Conservation (phyloP, 176 grass and related monocot species). For the Eragrostis curvula region DNA sequence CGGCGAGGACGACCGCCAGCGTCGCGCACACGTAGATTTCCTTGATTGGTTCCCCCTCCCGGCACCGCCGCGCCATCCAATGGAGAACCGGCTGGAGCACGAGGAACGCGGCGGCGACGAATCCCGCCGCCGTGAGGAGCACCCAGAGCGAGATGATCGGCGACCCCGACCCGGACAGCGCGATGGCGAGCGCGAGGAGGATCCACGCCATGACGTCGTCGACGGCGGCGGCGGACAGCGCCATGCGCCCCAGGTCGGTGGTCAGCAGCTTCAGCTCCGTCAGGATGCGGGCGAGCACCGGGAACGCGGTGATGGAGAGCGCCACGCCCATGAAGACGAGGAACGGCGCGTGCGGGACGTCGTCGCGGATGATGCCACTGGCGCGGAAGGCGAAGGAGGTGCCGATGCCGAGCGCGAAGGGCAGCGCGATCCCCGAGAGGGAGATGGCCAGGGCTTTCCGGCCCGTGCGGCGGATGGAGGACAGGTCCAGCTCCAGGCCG, state of each 20-base stretch:
- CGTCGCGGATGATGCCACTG: constrained; percentile 39
- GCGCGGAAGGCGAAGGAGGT: constrained; percentile 57
- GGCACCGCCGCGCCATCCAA: constrained; percentile 57
- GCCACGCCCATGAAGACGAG: constrained; percentile 87
- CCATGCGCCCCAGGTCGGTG: constrained; percentile 69
- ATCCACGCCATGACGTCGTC: constrained; percentile 77
- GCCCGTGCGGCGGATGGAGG: constrained; percentile 65
- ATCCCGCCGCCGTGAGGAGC: constrained; percentile 53
- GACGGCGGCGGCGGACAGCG: constrained; percentile 68
- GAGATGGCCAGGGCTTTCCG: constrained; percentile 58
- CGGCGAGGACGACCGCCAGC: constrained; percentile 61
- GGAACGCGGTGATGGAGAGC: constrained; percentile 85
- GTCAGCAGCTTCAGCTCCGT: constrained; percentile 80
- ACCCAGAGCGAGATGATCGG: constrained; percentile 69
- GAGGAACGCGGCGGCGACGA: constrained; percentile 34
- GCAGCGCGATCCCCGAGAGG: constrained; percentile 53
- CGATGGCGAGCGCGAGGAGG: constrained; percentile 67
- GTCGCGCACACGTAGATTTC: constrained; percentile 71
- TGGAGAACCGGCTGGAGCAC: constrained; percentile 42
- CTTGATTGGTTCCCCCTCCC: constrained; percentile 56
- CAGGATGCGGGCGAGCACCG: constrained; percentile 71
- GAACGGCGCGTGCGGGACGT: constrained; percentile 30
- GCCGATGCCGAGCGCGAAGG: constrained; percentile 65
- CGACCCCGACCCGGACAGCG: constrained; percentile 56
- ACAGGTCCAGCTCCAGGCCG: constrained; percentile 73